Evolutionary conservation across 495 filamentous ascomycete species (phyloP).

Genomic region (Penicillium herquei): DNA sequence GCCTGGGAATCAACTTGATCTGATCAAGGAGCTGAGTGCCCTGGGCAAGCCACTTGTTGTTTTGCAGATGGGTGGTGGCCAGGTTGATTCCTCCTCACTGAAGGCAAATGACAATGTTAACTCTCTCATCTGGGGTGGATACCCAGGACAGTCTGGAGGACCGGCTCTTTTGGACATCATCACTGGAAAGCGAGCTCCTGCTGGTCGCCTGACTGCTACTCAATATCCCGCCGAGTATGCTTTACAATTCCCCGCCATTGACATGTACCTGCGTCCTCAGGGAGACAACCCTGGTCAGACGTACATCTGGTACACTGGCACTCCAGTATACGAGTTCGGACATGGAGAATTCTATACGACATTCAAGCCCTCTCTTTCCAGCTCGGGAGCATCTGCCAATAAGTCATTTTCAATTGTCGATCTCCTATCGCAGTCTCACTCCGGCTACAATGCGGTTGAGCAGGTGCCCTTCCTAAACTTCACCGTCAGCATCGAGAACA

Average conservation of each 20-base stretch:
- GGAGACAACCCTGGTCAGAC: conserved; percentile 49
- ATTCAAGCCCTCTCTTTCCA: conserved; percentile 34
- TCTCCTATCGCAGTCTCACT: conserved; percentile 24
- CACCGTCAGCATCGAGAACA: conserved; percentile 48
- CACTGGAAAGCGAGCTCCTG: conserved; percentile 52
- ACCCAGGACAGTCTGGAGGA: conserved; percentile 60
- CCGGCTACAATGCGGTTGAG: conserved; percentile 24
- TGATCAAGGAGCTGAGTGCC: conserved; percentile 50
- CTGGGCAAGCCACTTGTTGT: conserved; percentile 56
- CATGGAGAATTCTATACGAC: conserved; percentile 55
- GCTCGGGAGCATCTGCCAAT: conserved; percentile 2
- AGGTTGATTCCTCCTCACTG: conserved; percentile 54
- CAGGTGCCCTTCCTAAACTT: conserved; percentile 47
- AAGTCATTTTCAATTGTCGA: conserved; percentile 24
- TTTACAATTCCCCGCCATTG: conserved; percentile 49
- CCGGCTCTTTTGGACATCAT: conserved; percentile 55
- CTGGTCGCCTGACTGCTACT: conserved; percentile 56
- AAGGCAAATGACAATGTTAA: conserved; percentile 49
- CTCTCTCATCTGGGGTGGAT: conserved; percentile 57
- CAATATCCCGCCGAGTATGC: conserved; percentile 59
- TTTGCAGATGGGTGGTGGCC: conserved; percentile 59
- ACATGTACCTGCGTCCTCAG: conserved; percentile 56
- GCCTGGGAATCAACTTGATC: conserved; percentile 54
- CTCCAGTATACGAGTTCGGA: conserved; percentile 54
- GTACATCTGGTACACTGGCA: conserved; percentile 61